Evolutionary conservation across 23 red algal genomes (phyloP).

Genomic region (Gracilaria gracilis): DNA sequence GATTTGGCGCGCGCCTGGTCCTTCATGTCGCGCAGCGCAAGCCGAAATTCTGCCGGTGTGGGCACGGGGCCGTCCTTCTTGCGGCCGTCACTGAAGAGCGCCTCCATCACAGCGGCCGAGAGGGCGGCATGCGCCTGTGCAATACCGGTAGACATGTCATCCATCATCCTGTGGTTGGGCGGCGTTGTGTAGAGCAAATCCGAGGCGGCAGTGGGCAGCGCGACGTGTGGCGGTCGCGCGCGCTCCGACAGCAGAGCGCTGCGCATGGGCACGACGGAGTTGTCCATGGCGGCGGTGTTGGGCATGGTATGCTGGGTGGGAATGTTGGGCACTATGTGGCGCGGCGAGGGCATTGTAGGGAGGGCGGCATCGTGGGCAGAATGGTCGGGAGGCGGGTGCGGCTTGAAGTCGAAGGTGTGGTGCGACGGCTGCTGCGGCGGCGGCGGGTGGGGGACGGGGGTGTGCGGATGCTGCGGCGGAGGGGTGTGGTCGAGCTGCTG

Average conservation of each 20-base stretch:
- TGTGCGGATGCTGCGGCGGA: not conserved
- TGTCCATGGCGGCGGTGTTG: slow-evolving; percentile 37
- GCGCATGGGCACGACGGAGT: slow-evolving; percentile 32
- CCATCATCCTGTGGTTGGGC: not conserved
- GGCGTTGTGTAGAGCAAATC: slow-evolving; percentile 24
- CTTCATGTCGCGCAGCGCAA: slow-evolving; percentile 44
- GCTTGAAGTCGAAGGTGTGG: slow-evolving; percentile 31
- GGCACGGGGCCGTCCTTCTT: slow-evolving; percentile 62
- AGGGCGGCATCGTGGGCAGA: slow-evolving; percentile 23
- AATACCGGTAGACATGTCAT: slow-evolving; percentile 13
- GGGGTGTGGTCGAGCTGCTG: slow-evolving; percentile 40
- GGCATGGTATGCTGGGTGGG: slow-evolving; percentile 9
- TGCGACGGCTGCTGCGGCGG: slow-evolving; percentile 9
- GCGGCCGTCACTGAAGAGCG: slow-evolving; percentile 33
- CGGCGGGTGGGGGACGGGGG: slow-evolving; percentile 11
- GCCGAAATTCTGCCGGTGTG: slow-evolving; percentile 61
- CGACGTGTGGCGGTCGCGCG: slow-evolving; percentile 3
- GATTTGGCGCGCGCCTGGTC: slow-evolving; percentile 38
- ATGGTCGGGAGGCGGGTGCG: slow-evolving; percentile 13
- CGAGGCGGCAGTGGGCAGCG: slow-evolving; percentile 32
- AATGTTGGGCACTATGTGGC: slow-evolving; percentile 42
- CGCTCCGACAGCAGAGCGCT: slow-evolving; percentile 14
- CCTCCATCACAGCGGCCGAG: slow-evolving; percentile 41
- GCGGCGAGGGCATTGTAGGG: slow-evolving; percentile 31
- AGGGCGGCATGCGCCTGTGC: slow-evolving; percentile 14